A percentile compares a stretch with the other conserved stretches of the same genome.
phyloP scores from a whole-genome alignment of 352 stramenopile genomes.

The Pythium sukuiense region DNA sequence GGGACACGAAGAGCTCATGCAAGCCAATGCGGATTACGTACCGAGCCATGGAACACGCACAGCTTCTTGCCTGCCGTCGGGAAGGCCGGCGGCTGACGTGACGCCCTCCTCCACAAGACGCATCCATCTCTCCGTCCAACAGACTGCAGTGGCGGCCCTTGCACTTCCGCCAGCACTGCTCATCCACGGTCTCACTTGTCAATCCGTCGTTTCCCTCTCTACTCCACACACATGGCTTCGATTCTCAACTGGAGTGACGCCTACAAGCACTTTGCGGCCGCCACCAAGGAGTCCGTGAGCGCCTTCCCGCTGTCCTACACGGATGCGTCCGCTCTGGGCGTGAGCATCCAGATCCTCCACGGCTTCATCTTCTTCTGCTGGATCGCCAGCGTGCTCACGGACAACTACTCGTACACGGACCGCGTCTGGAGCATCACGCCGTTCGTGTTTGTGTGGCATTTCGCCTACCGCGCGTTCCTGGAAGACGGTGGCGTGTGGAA shows the following conservation, averaged over 20 bases:
- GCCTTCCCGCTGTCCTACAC: conserved; percentile 41
- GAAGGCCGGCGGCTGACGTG: not conserved
- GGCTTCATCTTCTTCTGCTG: conserved; percentile 48
- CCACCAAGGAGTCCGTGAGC: conserved; percentile 35
- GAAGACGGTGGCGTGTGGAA: conserved; percentile 56
- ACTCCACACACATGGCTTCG: conserved; percentile 13
- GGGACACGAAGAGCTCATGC: not conserved
- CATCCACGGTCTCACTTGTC: conserved; percentile 11
- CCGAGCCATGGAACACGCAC: not conserved
- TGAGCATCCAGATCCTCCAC: conserved; percentile 49
- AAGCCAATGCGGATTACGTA: not conserved
- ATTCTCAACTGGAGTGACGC: conserved; percentile 35
- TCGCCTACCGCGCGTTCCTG: conserved; percentile 54
- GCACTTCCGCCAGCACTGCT: not conserved
- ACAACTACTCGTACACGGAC: conserved; percentile 92
- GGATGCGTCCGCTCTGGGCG: conserved; percentile 36
- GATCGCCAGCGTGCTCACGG: conserved; percentile 66
- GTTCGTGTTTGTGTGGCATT: conserved; percentile 85
- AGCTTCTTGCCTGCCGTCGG: not conserved
- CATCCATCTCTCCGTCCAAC: not conserved
- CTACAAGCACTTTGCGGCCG: conserved; percentile 34
- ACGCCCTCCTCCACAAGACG: not conserved
- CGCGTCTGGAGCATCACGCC: conserved; percentile 93
- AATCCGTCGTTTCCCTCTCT: not conserved
- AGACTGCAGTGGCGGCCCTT: not conserved